Base-by-base conservation (phyloP, 2,329 filamentous ascomycete genomes). In the Penicillium glabrum region DNA sequence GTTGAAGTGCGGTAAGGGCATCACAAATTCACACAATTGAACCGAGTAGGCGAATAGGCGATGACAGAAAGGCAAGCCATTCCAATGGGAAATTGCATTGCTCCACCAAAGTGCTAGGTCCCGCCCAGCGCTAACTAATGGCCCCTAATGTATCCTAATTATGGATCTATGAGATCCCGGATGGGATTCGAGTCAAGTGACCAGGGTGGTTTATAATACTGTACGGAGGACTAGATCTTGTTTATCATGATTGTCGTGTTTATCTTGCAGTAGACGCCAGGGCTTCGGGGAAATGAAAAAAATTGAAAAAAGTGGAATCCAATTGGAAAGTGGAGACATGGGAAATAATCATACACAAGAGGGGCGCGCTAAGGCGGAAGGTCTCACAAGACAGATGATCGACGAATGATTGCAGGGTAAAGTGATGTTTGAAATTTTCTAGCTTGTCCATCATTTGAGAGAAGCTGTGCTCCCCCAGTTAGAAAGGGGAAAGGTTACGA, bases 361-460 rank as follows among this genome's bases (percentile, higher is more conserved):
- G 62, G 63, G 64, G 59, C 58, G 51, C 65, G 59, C 65, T 62
- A 66, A 65, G 43, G 59, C 37, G 37, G 59, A 61, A 56, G 62
- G 63, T 66, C 62, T 67, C 63, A 62, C 58, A 57, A 60, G 57
- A 60, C 56, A 57, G 52, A 48, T 67, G 61, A 64, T 63, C 60
- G 57, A 63, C 61, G 54, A 66, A 66, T 66, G 49, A 58, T 45
- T 41, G 50, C 24, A 57, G 33, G 24, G 23, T 19, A 48, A 47
- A 33, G 24, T 46, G 21, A 48, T 57, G 48, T 61, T 57, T 41
- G 58, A 56, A 59, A 37, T 52, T 63, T 63, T 51, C 51, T 46
- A 39, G 53, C 16, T 37, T 37, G 41, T 23, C 5, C 19, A 26
- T n/a, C 27, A 29, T 29, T 29, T 13, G 41, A 44, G 43, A 13